Base-by-base conservation (phyloP, 179 eudicot species). In the Corrigiola litoralis region DNA sequence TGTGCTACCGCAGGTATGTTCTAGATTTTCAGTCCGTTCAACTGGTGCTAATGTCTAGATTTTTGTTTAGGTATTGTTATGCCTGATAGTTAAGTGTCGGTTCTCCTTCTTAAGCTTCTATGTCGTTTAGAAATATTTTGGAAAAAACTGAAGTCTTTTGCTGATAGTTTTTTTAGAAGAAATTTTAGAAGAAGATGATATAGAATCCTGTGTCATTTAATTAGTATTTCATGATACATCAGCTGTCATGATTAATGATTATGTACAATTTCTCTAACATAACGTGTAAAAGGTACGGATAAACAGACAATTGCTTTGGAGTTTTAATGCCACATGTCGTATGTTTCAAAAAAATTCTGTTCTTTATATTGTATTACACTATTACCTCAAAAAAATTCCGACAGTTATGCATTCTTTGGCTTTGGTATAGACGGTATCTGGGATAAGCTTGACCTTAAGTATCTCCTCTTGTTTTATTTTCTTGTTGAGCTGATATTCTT, bases 1-100 rank as follows among this genome's bases (percentile, higher is more conserved):
- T n/a, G 70, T 91, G 69, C 86, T 94, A 54, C 96, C 97, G 60
- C 96, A 94, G 89, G 99, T 90, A 81, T 76, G 72, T 42, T 32
- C 20, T 34, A 41, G 54, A 31, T 32, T 44, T 34, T 38, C 40
- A 28, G 13, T 23, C n/a, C 31, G 41, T 21, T 49, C 61, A 37
- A 6, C 46, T 38, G 16, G 21, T 46, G 21, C 2, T 47, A 47
- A 47, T 47, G 42, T 48, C 41, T 32, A 9, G 2, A 20, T 34
- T 3, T 23, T 24, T 33, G 9, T 36, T 34, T 46, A 16, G 24
- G 34, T 52, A 25, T 44, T 47, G 36, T 48, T 21, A 23, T 52
- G 29, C 40, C 24, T 40, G 29, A 25, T 18, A n/a, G 13, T 12
- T 5, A 5, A 24, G 51, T 1, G n/a, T n/a, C n/a, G 33, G 33